Evolutionary conservation across 805 yeast species (phyloP).

Genomic region (Saturnispora silvae): DNA sequence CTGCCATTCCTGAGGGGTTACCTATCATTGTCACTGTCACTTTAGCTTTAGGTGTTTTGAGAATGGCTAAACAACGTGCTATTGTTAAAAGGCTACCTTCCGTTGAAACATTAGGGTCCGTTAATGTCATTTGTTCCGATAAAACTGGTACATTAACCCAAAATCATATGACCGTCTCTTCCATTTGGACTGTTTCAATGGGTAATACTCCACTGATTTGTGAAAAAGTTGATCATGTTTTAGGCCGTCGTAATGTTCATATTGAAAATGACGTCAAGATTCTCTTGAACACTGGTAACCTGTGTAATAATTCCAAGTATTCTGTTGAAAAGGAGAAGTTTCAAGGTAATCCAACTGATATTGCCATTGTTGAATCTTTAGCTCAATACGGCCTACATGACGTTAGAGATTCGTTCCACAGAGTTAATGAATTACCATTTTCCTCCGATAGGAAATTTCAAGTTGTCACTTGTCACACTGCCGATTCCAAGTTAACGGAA

Average conservation of each 20-base stretch:
- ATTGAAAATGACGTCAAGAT: conserved; percentile 45
- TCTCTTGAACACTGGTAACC: conserved; percentile 53
- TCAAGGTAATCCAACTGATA: conserved; percentile 91
- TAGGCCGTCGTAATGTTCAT: conserved; percentile 28
- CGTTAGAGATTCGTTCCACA: conserved; percentile 44
- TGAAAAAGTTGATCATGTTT: neutral
- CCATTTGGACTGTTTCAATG: conserved; percentile 68
- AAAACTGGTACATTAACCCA: conserved; percentile 87
- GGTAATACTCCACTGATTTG: conserved; percentile 18
- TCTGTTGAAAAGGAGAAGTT: conserved; percentile 59
- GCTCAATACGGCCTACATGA: conserved; percentile 66
- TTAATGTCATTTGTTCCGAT: conserved; percentile 86
- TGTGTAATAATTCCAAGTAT: conserved; percentile 67
- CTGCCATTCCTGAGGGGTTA: conserved; percentile 98
- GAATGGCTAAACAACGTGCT: conserved; percentile 93
- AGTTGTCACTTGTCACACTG: conserved; percentile 67
- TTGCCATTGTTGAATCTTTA: conserved; percentile 74
- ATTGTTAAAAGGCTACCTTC: conserved; percentile 90
- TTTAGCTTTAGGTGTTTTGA: conserved; percentile 84
- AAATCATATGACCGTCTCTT: conserved; percentile 83
- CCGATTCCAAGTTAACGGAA: conserved; percentile 44
- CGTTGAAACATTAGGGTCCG: conserved; percentile 92
- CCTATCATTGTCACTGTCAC: conserved; percentile 98
- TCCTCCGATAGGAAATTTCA: conserved; percentile 76
- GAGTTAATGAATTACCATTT: conserved; percentile 72